These are phyloP conservation scores for Mariannaea elegans DNA, from an alignment of 2,329 filamentous ascomycete genomes.

Conservation along the genomic window DNA sequence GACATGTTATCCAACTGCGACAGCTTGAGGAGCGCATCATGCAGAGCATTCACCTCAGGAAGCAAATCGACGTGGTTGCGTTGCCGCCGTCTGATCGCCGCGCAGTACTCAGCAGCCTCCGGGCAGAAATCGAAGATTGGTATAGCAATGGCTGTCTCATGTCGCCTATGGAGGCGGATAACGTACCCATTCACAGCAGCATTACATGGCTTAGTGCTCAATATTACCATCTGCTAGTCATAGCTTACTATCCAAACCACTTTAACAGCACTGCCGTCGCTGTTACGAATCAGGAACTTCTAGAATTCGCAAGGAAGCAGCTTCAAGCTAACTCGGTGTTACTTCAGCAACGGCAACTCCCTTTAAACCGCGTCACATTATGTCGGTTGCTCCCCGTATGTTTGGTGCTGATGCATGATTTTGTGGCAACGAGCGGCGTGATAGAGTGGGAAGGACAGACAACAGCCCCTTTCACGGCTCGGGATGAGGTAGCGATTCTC, in stretches of 20 bases:
- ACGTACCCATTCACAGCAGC: conserved; percentile 55
- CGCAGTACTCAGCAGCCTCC: conserved; percentile 45
- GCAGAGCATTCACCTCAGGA: conserved; percentile 46
- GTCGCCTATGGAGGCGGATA: conserved; percentile 53
- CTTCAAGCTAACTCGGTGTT: conserved; percentile 52
- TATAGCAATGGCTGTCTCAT: conserved; percentile 56
- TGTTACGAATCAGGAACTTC: conserved; percentile 45
- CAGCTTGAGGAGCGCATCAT: conserved; percentile 55
- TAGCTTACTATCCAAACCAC: conserved; percentile 54
- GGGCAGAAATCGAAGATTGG: conserved; percentile 57
- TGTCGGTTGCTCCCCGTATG: conserved; percentile 50
- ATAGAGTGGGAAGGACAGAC: conserved; percentile 27
- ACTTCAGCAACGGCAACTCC: conserved; percentile 53
- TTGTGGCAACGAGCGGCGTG: conserved; percentile 25
- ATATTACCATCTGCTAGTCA: conserved; percentile 55
- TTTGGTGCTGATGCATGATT: conserved; percentile 48
- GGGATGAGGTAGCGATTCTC: conserved; percentile 48
- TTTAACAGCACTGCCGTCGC: conserved; percentile 48
- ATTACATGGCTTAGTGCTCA: conserved; percentile 54
- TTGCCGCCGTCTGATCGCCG: conserved; percentile 45
- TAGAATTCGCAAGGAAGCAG: conserved; percentile 52
- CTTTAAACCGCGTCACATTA: conserved; percentile 53
- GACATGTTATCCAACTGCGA: conserved; percentile 55
- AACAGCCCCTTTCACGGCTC: conserved; percentile 38
- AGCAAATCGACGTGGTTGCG: conserved; percentile 40